Base-by-base conservation (phyloP, 768 basidiomycete genomes). In the Podaxis sp. region DNA sequence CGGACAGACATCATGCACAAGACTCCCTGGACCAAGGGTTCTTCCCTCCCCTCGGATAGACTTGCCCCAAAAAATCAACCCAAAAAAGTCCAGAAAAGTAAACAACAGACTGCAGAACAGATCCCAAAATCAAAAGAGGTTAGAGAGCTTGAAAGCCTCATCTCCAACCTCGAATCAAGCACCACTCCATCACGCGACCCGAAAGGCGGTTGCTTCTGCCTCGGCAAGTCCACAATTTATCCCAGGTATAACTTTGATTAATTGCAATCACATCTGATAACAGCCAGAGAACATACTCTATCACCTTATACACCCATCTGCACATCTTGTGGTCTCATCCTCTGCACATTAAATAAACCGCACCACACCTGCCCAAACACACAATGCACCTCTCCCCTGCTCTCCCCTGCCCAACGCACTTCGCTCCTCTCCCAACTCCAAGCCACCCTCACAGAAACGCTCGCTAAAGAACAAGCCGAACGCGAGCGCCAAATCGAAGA, bases 141-240 rank as follows among this genome's bases (percentile, higher is more conserved):
- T 13, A 73, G 72, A 3, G 67, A 64, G 24, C 76, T 90, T 17
- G 85, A 88, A 66, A 66, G 72, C 6, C 72, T 86, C 44, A 71
- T 83, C 36, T 66, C 73, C n/a, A 78, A 73, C 3, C 70, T 86
- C 24, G 70, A 66, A 26, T 70, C 69, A 13, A 69, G 75, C 2
- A 71, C 71, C n/a, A 75, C 75, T 0, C 70, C 58, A 0, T 70
- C 74, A 44, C 82, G 74, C 60, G 87, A 90, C 71, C 82, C 85
- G 0, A 83, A 81, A 44, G 84, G 85, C 3, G 87, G 88, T 0
- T 91, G 89, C 68, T 90, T 88, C 68, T 91, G 89, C 66, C 83
- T 85, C 76, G 87, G 88, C 85, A 57, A 36, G 74, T 4, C 12
- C n/a, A 10, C 28, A 2, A n/a, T 8, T 55, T 36, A 49, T 20